Base-by-base conservation (phyloP, 345 rosid genomes). In the Populus nigra region DNA sequence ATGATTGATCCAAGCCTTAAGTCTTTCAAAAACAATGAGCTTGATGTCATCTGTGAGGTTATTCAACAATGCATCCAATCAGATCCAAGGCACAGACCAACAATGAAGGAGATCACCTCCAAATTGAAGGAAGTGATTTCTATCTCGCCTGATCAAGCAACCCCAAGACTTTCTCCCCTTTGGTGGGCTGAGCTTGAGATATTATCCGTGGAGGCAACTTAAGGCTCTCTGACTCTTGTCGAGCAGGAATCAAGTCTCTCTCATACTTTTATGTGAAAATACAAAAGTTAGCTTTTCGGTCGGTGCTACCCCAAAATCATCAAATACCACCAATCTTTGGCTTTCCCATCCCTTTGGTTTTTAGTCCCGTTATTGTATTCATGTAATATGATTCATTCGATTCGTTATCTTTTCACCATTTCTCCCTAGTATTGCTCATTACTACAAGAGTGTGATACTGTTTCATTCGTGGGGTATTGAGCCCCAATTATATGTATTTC, bases 181-280 rank as follows among this genome's bases (percentile, higher is more conserved):
- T 96, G 99, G 99, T 96, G 98, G 98, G 99, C 98, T 7, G 99
- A 96, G 77, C 97, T 96, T 55, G 98, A 96, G 90, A 90, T 96
- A 81, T 80, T 93, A 78, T 95, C 99, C 1, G 88, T 85, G 75
- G 99, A 91, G 88, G 91, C 98, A 55, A 90, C 90, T 33, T 94
- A 81, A 87, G 10, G 18, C 49, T 27, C 22, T 49, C 49, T 29
- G 59, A 31, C 72, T 36, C 23, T 12, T 73, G 43, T 29, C 53
- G 45, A 31, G 47, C 47, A 43, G 47, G 67, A 67, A 68, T 73
- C 62, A 47, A n/a, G 31, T 61, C 45, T 49, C 81, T 66, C 68
- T 43, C 74, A 4, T 35, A 41, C 69, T 10, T 10, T 53, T 3
- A 36, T 62, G 57, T 65, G 75, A 69, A 62, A 45, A 17, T 57